Conservation (phyloP, 2,329 filamentous ascomycete species). For the Leptographium galeiforme region DNA sequence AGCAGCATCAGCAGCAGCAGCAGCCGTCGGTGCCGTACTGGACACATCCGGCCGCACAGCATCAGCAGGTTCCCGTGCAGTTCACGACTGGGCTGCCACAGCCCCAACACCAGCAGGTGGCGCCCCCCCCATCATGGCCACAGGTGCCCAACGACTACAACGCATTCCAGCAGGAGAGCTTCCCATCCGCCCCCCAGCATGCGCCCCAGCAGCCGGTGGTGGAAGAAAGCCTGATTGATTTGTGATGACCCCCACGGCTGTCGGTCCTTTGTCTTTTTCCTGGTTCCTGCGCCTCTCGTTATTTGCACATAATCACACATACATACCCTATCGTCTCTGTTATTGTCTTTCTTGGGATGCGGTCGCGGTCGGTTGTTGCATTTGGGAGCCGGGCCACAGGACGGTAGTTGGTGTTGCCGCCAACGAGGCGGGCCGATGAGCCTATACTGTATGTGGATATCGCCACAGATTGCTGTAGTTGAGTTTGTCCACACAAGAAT, state of each 20-base stretch:
- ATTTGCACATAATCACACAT: background rate
- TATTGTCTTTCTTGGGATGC: background rate
- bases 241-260: constrained; percentile 19
- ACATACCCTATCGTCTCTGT: background rate
- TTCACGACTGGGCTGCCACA: constrained; percentile 19
- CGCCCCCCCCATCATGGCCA: constrained; percentile 21
- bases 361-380: too few species aligned
- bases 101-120: constrained; percentile 11
- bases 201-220: constrained; percentile 44
- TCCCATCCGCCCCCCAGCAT: constrained; percentile 53
- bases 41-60: constrained; percentile 29
- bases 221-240: constrained; percentile 71
- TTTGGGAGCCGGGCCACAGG: too few species aligned
- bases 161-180: constrained; percentile 45
- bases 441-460: too few species aligned
- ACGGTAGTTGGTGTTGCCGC: too few species aligned
- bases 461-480: too few species aligned
- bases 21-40: constrained; percentile 27
- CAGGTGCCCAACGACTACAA: constrained; percentile 24
- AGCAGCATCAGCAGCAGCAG: constrained; percentile 16
- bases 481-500: too few species aligned
- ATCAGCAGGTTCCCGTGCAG: constrained; percentile 22
- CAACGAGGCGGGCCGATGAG: too few species aligned
- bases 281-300: background rate
- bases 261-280: too few species aligned